Percentiles rank a stretch among this genome's conserved stretches.
Evolutionary conservation across 148 eudicot species (phyloP).

Genomic region (Polygonum maritimum): DNA sequence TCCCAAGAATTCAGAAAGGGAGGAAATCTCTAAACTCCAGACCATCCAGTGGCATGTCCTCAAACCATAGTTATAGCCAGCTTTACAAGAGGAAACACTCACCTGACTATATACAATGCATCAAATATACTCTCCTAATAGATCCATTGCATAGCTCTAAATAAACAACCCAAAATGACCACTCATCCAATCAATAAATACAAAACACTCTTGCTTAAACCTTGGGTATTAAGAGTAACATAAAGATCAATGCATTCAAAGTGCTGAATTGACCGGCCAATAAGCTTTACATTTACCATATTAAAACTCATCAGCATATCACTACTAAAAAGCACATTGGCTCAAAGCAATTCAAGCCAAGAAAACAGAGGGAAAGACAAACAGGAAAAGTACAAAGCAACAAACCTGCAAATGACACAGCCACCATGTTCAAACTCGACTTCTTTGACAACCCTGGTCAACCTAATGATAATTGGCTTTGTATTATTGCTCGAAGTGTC

Average conservation of each 20-base stretch:
- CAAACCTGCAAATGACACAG: constrained; percentile 88
- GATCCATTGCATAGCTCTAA: not conserved
- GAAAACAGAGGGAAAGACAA: not conserved
- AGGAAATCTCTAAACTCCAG: not conserved
- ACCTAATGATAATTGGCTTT: constrained; percentile 47
- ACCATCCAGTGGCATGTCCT: not conserved
- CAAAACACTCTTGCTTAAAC: not conserved
- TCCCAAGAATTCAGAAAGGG: not conserved
- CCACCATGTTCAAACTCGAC: constrained; percentile 72
- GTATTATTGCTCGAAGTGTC: constrained; percentile 25
- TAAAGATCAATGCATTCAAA: not conserved
- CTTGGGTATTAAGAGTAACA: not conserved
- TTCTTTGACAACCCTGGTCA: constrained; percentile 68
- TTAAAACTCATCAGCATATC: not conserved
- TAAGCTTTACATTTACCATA: not conserved
- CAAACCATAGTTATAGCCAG: not conserved
- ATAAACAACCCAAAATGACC: not conserved
- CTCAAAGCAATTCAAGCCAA: not conserved
- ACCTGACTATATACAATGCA: not conserved
- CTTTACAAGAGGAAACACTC: not conserved
- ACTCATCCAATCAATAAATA: not conserved
- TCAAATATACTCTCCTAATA: not conserved
- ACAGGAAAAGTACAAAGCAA: not conserved
- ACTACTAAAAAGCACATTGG: not conserved
- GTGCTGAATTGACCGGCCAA: not conserved